A percentile compares a stretch with the other conserved stretches of the same genome.
These are phyloP conservation scores for Groenewaldozyma auringiensis DNA, from an alignment of 1,139 yeast species.

Conservation along the genomic window DNA sequence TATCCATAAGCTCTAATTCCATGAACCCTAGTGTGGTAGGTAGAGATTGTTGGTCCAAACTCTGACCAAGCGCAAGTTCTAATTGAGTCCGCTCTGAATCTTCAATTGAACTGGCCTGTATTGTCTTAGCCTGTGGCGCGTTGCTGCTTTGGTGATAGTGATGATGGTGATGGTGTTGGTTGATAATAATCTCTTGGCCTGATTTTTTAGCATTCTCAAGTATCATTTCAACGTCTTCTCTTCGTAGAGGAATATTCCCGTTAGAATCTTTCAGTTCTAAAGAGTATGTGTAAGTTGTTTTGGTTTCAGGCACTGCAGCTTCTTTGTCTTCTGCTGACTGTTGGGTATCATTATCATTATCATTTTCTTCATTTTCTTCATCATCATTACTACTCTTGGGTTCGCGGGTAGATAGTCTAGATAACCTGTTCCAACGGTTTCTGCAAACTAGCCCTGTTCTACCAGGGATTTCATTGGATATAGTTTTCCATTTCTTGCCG, in stretches of 20 bases:
- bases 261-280: neutral
- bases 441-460: conserved; percentile 87
- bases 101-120: neutral
- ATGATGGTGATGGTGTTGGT: conserved; percentile 71
- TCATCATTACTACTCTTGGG: neutral
- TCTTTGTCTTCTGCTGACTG: neutral
- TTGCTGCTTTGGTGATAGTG: conserved; percentile 15
- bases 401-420: conserved; percentile 40
- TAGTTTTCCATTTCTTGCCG: conserved; percentile 91
- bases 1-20: conserved; percentile 20
- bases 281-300: neutral
- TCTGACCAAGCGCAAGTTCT: neutral
- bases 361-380: neutral
- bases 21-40: conserved; percentile 18
- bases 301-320: conserved; percentile 4
- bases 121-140: neutral
- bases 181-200: conserved; percentile 60
- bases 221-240: conserved; percentile 23
- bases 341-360: neutral
- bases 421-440: conserved; percentile 84
- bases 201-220: conserved; percentile 51
- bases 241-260: neutral
- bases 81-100: conserved; percentile 1
- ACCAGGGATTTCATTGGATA: conserved; percentile 62
- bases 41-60: neutral